Evolutionary conservation across 306 rosid species (phyloP).

Genomic region (Vigna mungo): DNA sequence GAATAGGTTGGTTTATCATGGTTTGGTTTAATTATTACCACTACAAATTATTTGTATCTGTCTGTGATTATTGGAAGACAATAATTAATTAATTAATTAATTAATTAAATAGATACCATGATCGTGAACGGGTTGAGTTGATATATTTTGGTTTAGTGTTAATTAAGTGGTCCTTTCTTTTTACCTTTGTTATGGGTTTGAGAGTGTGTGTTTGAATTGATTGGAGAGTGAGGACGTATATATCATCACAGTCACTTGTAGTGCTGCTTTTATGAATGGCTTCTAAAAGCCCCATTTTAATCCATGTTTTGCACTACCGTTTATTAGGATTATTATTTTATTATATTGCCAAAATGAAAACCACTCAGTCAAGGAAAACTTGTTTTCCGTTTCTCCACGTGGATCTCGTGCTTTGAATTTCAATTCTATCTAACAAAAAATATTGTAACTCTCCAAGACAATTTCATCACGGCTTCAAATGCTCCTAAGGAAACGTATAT

Average conservation of each 20-base stretch:
- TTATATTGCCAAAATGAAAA: slow-evolving; percentile 4
- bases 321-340: neutral
- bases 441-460: no score
- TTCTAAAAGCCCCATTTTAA: no score
- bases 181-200: neutral
- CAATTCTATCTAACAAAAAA: no score
- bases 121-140: neutral
- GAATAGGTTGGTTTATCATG: neutral
- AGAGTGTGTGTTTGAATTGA: no score
- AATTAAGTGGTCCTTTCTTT: neutral
- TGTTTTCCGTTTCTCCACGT: neutral
- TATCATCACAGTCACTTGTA: no score
- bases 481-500: no score
- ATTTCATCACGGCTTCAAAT: no score
- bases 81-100: neutral
- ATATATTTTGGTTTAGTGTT: neutral
- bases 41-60: slow-evolving; percentile 7
- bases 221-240: neutral
- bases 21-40: neutral
- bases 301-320: no score
- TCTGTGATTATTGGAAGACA: neutral
- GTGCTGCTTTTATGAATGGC: no score
- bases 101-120: neutral
- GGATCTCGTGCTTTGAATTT: slow-evolving; percentile 34
- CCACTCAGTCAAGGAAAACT: neutral